phyloP scores from a whole-genome alignment of 2,329 filamentous ascomycete genomes.

The Xylariaceae sp. region DNA sequence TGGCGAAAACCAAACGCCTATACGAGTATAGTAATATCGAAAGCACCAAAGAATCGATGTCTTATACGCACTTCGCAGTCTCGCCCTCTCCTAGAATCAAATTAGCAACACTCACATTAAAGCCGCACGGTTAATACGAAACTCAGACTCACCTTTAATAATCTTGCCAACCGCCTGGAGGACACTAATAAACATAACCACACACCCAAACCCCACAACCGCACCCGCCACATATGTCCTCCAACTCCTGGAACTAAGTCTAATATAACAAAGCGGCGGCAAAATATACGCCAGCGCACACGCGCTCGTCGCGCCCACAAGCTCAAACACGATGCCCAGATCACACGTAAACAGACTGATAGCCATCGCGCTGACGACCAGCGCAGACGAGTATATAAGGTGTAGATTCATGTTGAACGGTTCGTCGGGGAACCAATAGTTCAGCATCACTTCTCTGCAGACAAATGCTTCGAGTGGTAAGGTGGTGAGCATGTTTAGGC shows the following conservation, averaged over 20 bases:
- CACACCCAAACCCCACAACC: slow-evolving; percentile 73
- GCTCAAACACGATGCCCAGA: slow-evolving; percentile 88
- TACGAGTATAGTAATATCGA: neutral
- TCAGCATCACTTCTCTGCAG: slow-evolving; percentile 93
- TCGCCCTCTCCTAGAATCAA: neutral
- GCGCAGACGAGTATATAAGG: slow-evolving; percentile 76
- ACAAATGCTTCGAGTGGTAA: slow-evolving; percentile 96
- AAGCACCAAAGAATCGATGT: neutral
- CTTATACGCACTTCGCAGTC: neutral
- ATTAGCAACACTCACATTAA: neutral
- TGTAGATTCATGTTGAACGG: slow-evolving; percentile 83
- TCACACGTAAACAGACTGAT: slow-evolving; percentile 87
- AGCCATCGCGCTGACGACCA: slow-evolving; percentile 76
- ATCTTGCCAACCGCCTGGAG: slow-evolving; percentile 72
- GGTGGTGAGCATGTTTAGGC: slow-evolving; percentile 97
- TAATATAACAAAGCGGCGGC: slow-evolving; percentile 92
- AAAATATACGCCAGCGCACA: slow-evolving; percentile 93
- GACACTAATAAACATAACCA: slow-evolving; percentile 79
- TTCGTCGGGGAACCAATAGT: slow-evolving; percentile 68
- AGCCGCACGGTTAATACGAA: neutral
- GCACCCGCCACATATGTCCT: slow-evolving; percentile 70
- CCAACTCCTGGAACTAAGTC: slow-evolving; percentile 75
- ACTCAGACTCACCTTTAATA: slow-evolving; percentile 41
- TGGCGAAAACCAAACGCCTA: neutral
- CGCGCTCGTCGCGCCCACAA: slow-evolving; percentile 92